Evolutionary conservation across 805 yeast species (phyloP), one percentile per base, ranked within the genome.

Genomic region (Suhomyces sp.): DNA sequence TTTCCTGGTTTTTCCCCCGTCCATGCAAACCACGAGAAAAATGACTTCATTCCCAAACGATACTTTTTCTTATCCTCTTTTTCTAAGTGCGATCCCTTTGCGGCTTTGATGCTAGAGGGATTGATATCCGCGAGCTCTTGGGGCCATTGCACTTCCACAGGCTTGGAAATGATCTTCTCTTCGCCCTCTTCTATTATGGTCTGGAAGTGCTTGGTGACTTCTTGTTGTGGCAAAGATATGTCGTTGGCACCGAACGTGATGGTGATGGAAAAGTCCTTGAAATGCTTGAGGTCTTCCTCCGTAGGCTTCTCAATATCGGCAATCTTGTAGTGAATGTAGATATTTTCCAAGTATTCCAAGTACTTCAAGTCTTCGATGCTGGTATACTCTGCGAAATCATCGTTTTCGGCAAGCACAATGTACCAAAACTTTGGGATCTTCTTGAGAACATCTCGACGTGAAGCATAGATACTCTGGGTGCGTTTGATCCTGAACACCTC

Each of bases 21-120:
- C 92, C 96, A 91, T 47, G 76, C 74, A 65, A 91, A 92, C 86
- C 92, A 92, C 5, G 90, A 86, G 68, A 93, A 92, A 62, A 93
- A 87, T 12, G 93, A 84, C 63, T 86, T 85, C 90, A 86, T 86
- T 4, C 92, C 92, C 17, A 76, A 63, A 53, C 92, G 71, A 63
- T 87, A 87, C 52, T 74, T 73, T 60, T 79, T 83, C 67, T 86
- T 86, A 44, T 83, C 85, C 19, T 78, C 81, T 19, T 67, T 57
- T n/a, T 74, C 59, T 44, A 83, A 71, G 29, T 76, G 74, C 19
- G 65, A 65, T 12, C 63, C 65, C 51, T 64, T 63, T 19, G 57
- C 59, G 40, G 75, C 72, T 48, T 76, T 74, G 44, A 86, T 78
- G 46, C 68, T 60, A 2, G 65, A 61, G 1, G 96, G 90, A 57